phyloP scores from a whole-genome alignment of 257 asterid genomes.

The Solanum pimpinellifolium region DNA sequence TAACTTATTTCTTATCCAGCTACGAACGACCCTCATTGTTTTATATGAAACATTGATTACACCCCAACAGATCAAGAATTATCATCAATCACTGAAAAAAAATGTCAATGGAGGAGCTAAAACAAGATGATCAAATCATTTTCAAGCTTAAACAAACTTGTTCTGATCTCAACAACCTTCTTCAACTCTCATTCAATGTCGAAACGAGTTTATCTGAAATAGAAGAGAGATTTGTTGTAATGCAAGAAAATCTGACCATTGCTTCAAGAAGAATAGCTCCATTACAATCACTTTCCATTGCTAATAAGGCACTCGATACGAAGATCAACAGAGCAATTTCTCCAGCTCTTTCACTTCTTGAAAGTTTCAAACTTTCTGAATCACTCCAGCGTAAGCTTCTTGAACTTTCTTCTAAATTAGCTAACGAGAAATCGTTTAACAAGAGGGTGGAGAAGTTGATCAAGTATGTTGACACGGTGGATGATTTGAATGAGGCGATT shows the following conservation, averaged over 20 bases:
- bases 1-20: not conserved
- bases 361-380: slow-evolving; percentile 53
- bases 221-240: slow-evolving; percentile 18
- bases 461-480: slow-evolving; percentile 52
- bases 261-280: slow-evolving; percentile 56
- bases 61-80: not conserved
- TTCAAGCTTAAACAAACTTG: slow-evolving; percentile 23
- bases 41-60: not conserved
- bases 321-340: slow-evolving; percentile 62
- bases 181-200: slow-evolving; percentile 23
- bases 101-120: slow-evolving; percentile 20
- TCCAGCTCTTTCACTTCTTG: slow-evolving; percentile 56
- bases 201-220: slow-evolving; percentile 27
- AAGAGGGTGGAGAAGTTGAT: slow-evolving; percentile 35
- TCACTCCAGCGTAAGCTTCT: slow-evolving; percentile 48
- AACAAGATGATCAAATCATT: slow-evolving; percentile 28
- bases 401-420: slow-evolving; percentile 20
- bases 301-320: slow-evolving; percentile 59
- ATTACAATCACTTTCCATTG: slow-evolving; percentile 62
- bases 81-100: not conserved
- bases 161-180: slow-evolving; percentile 33
- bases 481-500: slow-evolving; percentile 31
- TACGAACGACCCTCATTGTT: not conserved
- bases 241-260: slow-evolving; percentile 23
- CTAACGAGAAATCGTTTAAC: slow-evolving; percentile 21